A percentile compares a stretch with the other conserved stretches of the same genome.
Evolutionary conservation across 2,329 filamentous ascomycete genomes (phyloP).

Genomic region (Penicillium frequentans): DNA sequence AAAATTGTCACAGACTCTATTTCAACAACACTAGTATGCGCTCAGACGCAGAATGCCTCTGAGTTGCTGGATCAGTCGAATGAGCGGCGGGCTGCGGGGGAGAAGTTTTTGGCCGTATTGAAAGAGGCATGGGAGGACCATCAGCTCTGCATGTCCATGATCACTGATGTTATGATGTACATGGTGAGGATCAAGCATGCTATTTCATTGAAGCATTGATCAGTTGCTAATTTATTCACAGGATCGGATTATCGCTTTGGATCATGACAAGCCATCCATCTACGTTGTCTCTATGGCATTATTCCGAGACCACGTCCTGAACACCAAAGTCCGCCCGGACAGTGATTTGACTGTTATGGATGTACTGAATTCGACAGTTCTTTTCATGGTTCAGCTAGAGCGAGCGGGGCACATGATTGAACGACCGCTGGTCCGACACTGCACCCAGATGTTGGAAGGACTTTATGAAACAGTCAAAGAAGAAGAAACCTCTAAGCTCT

Average conservation of each 20-base stretch:
- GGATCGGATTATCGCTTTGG: slow-evolving; percentile 79
- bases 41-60: slow-evolving; percentile 2
- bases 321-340: slow-evolving; percentile 52
- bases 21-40: slow-evolving; percentile 62
- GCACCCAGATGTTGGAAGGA: slow-evolving; percentile 84
- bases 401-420: slow-evolving; percentile 87
- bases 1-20: slow-evolving; percentile 70
- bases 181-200: slow-evolving; percentile 56
- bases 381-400: slow-evolving; percentile 92
- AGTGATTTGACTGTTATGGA: slow-evolving; percentile 60
- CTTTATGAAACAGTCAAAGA: slow-evolving; percentile 82
- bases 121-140: slow-evolving; percentile 85
- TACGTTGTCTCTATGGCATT: slow-evolving; percentile 82
- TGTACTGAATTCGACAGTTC: slow-evolving; percentile 75
- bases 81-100: slow-evolving; percentile 76
- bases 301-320: slow-evolving; percentile 83
- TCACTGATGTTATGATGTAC: slow-evolving; percentile 95
- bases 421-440: slow-evolving; percentile 75
- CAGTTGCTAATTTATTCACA: slow-evolving; percentile 26
- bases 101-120: slow-evolving; percentile 75
- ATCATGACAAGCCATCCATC: slow-evolving; percentile 72
- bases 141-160: slow-evolving; percentile 92
- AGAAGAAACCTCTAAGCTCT: slow-evolving; percentile 75
- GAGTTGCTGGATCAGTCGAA: slow-evolving; percentile 62
- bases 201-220: not conserved